A percentile compares a stretch with the other conserved stretches of the same genome.
These are phyloP conservation scores for Coniochaeta ligniaria DNA, from an alignment of 2,329 filamentous ascomycete genomes.

Conservation along the genomic window DNA sequence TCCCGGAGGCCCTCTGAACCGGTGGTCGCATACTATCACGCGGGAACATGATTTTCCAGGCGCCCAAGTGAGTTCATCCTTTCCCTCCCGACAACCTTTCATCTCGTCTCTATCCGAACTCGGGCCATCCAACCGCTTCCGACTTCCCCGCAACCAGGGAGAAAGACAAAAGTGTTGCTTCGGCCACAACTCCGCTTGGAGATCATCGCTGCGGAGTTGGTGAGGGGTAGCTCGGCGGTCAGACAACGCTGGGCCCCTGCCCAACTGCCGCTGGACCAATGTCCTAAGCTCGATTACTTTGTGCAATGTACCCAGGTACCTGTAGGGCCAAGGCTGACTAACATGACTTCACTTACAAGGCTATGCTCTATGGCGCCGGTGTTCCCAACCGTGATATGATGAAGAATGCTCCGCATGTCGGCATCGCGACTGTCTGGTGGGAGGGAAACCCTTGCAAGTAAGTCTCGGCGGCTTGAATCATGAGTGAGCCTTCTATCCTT, in stretches of 20 bases:
- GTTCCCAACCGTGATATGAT: conserved; percentile 77
- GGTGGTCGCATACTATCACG: conserved; percentile 78
- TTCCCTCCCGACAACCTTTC: not conserved
- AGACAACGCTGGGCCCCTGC: not conserved
- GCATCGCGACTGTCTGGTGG: conserved; percentile 92
- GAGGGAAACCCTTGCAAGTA: conserved; percentile 95
- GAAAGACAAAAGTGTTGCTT: not conserved
- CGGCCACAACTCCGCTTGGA: not conserved
- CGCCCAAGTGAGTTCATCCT: conserved; percentile 58
- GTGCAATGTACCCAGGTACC: not conserved
- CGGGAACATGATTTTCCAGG: conserved; percentile 84
- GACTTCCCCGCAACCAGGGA: not conserved
- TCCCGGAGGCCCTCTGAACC: conserved; percentile 59
- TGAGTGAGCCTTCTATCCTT: not conserved
- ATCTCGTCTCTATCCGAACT: not conserved
- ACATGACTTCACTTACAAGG: conserved; percentile 37
- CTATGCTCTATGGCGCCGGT: conserved; percentile 92
- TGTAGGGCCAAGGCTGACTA: conserved; percentile 4
- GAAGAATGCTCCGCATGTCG: conserved; percentile 86
- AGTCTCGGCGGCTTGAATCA: conserved; percentile 23
- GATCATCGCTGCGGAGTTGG: not conserved
- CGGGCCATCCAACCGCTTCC: not conserved
- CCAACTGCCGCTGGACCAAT: not conserved
- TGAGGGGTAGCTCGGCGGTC: not conserved
- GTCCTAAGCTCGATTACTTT: not conserved